These are phyloP conservation scores for Botrytis paeoniae DNA, from an alignment of 2,329 filamentous ascomycete genomes.

Conservation along the genomic window DNA sequence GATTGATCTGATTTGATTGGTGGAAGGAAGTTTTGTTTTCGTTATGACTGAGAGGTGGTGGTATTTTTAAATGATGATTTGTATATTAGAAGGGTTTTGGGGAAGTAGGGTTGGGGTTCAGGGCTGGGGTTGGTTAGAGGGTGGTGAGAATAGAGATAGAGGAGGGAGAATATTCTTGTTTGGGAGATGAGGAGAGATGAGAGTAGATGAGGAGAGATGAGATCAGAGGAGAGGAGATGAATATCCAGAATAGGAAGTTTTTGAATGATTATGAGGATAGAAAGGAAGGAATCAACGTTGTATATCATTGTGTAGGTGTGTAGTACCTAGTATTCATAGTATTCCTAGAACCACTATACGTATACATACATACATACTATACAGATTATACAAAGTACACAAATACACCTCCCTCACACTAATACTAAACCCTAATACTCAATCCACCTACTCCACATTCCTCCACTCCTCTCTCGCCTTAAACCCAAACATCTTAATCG, in stretches of 20 bases:
- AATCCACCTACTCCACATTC: not conserved
- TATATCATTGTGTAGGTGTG: not conserved
- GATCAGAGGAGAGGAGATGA: too few relatives aligned
- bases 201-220: not conserved
- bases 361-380: not conserved
- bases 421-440: not conserved
- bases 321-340: not conserved
- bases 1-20: not conserved
- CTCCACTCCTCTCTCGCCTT: not conserved
- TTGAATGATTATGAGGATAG: not conserved
- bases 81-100: not conserved
- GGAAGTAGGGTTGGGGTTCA: not conserved
- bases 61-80: not conserved
- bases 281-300: not conserved
- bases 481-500: not conserved
- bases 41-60: not conserved
- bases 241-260: not conserved
- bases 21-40: not conserved
- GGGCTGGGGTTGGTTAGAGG: not conserved
- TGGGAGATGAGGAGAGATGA: not conserved
- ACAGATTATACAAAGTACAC: not conserved
- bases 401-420: not conserved
- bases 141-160: not conserved
- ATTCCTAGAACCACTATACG: not conserved
- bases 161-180: not conserved